phyloP scores from a whole-genome alignment of 2,329 filamentous ascomycete genomes.

The Cercospora zeina region DNA sequence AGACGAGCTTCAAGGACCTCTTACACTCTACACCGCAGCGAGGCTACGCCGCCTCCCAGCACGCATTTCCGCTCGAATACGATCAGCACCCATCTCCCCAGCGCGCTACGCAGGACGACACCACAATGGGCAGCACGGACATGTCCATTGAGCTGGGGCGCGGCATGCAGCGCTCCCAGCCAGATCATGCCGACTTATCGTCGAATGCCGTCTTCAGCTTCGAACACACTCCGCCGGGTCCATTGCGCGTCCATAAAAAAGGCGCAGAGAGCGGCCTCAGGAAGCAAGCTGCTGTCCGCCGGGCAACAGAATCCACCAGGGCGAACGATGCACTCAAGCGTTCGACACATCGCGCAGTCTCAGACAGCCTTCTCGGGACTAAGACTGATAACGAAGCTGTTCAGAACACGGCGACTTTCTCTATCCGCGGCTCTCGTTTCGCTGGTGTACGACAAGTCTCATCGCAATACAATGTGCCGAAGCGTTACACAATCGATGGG shows the following conservation, averaged over 20 bases:
- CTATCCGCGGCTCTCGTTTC: slow-evolving; percentile 58
- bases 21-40: slow-evolving; percentile 31
- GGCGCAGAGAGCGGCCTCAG: slow-evolving; percentile 44
- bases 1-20: slow-evolving; percentile 28
- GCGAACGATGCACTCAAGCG: slow-evolving; percentile 40
- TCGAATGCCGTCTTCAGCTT: slow-evolving; percentile 53
- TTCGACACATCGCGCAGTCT: slow-evolving; percentile 48
- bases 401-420: slow-evolving; percentile 44
- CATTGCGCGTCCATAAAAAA: slow-evolving; percentile 34
- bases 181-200: slow-evolving; percentile 51
- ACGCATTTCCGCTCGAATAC: slow-evolving; percentile 28
- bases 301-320: slow-evolving; percentile 45
- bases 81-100: slow-evolving; percentile 24
- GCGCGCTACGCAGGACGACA: slow-evolving; percentile 20
- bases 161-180: slow-evolving; percentile 46
- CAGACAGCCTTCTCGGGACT: slow-evolving; percentile 58
- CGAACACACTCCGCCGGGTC: slow-evolving; percentile 48
- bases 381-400: slow-evolving; percentile 55
- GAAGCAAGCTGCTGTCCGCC: slow-evolving; percentile 50
- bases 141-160: slow-evolving; percentile 60
- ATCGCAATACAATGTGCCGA: slow-evolving; percentile 24
- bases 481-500: slow-evolving; percentile 25
- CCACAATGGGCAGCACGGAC: slow-evolving; percentile 44
- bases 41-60: background rate
- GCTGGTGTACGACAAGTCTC: slow-evolving; percentile 37